phyloP scores from a whole-genome alignment of 1,284 basidiomycete species.

The Kwoniella shivajii region DNA sequence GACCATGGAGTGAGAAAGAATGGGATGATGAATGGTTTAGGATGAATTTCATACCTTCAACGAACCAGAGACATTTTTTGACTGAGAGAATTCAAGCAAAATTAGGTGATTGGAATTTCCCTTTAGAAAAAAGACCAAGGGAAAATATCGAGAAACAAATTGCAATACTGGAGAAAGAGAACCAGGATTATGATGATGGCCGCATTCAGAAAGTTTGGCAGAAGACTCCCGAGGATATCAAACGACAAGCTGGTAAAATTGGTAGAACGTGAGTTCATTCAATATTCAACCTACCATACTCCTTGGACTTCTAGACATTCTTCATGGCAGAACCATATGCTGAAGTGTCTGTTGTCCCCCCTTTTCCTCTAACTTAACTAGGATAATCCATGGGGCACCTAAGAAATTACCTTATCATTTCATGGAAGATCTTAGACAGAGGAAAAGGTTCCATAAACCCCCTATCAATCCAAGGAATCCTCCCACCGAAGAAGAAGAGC shows the following conservation, averaged over 20 bases:
- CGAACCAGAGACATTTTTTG: slow-evolving; percentile 13
- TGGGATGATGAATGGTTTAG: slow-evolving; percentile 16
- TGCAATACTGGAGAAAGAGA: not conserved
- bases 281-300: no score
- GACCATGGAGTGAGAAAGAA: slow-evolving; percentile 20
- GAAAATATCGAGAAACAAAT: slow-evolving; percentile 14
- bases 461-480: slow-evolving; percentile 7
- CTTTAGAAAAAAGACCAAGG: slow-evolving; percentile 10
- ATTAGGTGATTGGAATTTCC: slow-evolving; percentile 27
- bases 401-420: slow-evolving; percentile 13
- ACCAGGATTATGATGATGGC: slow-evolving; percentile 9
- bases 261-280: slow-evolving; percentile 13
- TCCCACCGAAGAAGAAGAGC: slow-evolving; percentile 11
- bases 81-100: slow-evolving; percentile 21
- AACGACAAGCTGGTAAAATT: slow-evolving; percentile 4
- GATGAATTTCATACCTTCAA: slow-evolving; percentile 13
- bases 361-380: not conserved
- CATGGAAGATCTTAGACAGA: slow-evolving; percentile 7
- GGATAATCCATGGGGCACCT: slow-evolving; percentile 15
- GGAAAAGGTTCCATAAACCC: slow-evolving; percentile 10
- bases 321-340: no score
- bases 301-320: no score
- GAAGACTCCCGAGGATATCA: slow-evolving; percentile 4
- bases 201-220: slow-evolving; percentile 22
- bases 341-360: not conserved